Evolutionary conservation across 257 asterid genomes (phyloP), one percentile per base, ranked within the genome.

Genomic region (Parsonsia alboflavescens): DNA sequence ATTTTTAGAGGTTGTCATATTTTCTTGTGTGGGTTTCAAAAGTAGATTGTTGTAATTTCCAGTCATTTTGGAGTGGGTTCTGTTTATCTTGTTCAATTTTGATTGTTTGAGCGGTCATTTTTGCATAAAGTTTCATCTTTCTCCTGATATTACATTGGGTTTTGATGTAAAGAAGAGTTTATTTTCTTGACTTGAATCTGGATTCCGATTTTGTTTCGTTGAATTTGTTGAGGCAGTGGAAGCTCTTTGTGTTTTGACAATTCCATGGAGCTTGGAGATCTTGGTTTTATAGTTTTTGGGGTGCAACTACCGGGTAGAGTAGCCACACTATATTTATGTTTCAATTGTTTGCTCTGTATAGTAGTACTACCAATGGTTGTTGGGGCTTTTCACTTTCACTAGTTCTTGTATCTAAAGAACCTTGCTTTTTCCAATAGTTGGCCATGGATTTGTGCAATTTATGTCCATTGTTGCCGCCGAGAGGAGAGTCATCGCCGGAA

Each of bases 231-330:
- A 63, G 41, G 41, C 26, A 1, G 52, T 28, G 56, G 30, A 65
- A 74, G 48, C 12, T 74, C 10, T 11, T 10, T 24, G 36, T 12
- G 12, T 61, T 59, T 58, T 52, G 26, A 46, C 12, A 46, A 44
- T 44, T 73, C 44, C 9, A 16, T 42, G n/a, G 70, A 63, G 58
- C 5, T 3, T 50, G n/a, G 44, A 19, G 17, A 15, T 50, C 57
- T 42, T 59, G 76, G 48, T 73, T 21, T 61, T 73, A 9, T 22
- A 19, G 19, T 10, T 24, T 56, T 30, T 19, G 70, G n/a, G 71
- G 17, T 73, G 46, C 50, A 19, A 30, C 28, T 26, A 41, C 21
- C 11, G 48, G 7, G 16, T 0, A 22, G n/a, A 22, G 28, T 33
- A 7, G 39, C 26, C 46, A 9, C 21, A 19, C 19, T 10, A 4